These are phyloP conservation scores for Crassisporium funariophilum DNA, from an alignment of 768 basidiomycete genomes.

Conservation along the genomic window DNA sequence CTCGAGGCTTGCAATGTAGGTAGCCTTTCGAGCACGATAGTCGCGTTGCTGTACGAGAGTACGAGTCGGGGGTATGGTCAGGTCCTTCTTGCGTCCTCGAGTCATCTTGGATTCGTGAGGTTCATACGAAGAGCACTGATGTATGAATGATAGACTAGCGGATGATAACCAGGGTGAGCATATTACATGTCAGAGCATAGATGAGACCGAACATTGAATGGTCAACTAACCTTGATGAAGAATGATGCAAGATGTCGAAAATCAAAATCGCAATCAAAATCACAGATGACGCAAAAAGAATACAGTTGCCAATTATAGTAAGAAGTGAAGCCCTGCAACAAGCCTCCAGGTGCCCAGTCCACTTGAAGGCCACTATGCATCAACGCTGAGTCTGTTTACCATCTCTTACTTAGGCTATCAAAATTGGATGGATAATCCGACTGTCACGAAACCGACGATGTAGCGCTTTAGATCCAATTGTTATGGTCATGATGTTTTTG, in stretches of 20 bases:
- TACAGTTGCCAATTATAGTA: no score
- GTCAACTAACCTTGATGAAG: conserved; percentile 27
- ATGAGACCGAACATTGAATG: conserved; percentile 10
- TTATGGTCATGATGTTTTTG: no score
- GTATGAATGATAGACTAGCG: conserved; percentile 13
- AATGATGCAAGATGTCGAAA: conserved; percentile 41
- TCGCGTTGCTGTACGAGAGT: conserved; percentile 64
- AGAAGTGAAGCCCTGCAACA: no score
- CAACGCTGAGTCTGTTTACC: no score
- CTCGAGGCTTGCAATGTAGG: conserved; percentile 58
- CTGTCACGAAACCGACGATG: no score
- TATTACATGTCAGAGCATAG: no score
- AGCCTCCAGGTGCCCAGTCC: no score
- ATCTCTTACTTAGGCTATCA: no score
- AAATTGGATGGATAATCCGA: no score
- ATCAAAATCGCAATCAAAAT: conserved; percentile 32
- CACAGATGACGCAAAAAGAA: conserved; percentile 6
- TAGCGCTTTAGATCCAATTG: no score
- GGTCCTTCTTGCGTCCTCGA: conserved; percentile 66
- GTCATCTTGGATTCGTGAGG: conserved; percentile 43
- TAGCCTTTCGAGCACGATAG: conserved; percentile 63
- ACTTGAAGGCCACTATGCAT: no score
- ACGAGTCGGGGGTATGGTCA: conserved; percentile 59
- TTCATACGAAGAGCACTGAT: conserved; percentile 14
- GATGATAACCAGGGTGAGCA: no score